Evolutionary conservation across 106 monocot genomes (phyloP).

Genomic region (Xerophyta viscosa): DNA sequence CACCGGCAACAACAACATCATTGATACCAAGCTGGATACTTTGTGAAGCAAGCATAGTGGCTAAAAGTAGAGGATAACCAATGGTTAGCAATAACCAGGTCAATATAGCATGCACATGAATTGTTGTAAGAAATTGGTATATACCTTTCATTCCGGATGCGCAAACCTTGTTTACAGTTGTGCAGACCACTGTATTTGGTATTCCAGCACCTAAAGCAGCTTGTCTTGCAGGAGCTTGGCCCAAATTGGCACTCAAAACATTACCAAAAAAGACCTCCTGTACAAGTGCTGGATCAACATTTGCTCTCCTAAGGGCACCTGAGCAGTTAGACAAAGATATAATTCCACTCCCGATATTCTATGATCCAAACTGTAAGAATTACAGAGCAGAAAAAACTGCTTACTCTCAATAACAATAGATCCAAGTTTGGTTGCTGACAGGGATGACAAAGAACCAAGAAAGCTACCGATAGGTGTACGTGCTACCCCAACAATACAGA

Average conservation of each 20-base stretch:
- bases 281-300: slow-evolving; percentile 81
- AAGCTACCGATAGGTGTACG: slow-evolving; percentile 96
- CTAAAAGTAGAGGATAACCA: slow-evolving; percentile 21
- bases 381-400: background rate
- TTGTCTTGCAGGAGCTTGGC: slow-evolving; percentile 97
- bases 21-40: slow-evolving; percentile 90
- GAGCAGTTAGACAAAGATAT: background rate
- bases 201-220: slow-evolving; percentile 98
- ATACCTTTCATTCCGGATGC: slow-evolving; percentile 97
- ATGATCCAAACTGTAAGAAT: background rate
- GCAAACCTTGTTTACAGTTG: slow-evolving; percentile 95
- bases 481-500: slow-evolving; percentile 93
- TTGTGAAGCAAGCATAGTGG: slow-evolving; percentile 90
- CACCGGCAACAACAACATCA: slow-evolving; percentile 92
- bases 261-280: slow-evolving; percentile 99
- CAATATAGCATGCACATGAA: too few species aligned
- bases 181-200: slow-evolving; percentile 80
- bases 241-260: slow-evolving; percentile 97
- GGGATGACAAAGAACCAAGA: slow-evolving; percentile 88
- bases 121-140: background rate
- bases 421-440: slow-evolving; percentile 93
- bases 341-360: too few species aligned
- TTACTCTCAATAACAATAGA: slow-evolving; percentile 81
- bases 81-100: too few species aligned
- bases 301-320: slow-evolving; percentile 85